phyloP scores from a whole-genome alignment of 2,329 filamentous ascomycete genomes.

The Alternaria rosae region DNA sequence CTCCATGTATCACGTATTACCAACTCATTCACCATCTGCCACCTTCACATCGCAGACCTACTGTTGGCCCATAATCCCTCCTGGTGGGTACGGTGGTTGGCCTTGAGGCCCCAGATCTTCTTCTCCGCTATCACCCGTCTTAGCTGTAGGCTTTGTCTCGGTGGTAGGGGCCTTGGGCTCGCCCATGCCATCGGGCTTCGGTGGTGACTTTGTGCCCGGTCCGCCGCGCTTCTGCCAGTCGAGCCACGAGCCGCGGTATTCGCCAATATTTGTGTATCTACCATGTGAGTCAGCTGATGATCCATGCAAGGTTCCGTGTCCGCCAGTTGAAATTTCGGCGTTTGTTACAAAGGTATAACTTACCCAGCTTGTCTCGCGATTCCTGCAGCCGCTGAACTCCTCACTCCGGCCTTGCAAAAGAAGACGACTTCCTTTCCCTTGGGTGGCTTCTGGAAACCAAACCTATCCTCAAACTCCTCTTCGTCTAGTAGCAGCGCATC shows the following conservation, averaged over 20 bases:
- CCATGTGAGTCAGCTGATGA: not conserved
- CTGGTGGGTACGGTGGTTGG: constrained; percentile 5
- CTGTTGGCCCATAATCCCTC: constrained; percentile 4
- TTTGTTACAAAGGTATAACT: constrained; percentile 30
- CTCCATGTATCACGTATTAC: fast-evolving
- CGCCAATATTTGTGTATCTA: constrained; percentile 70
- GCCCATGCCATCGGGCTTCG: constrained; percentile 24
- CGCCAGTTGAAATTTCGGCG: not conserved
- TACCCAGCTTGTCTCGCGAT: constrained; percentile 82
- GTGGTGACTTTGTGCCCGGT: constrained; percentile 42
- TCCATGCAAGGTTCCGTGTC: not conserved
- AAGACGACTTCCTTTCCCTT: constrained; percentile 63
- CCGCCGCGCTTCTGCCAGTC: constrained; percentile 84
- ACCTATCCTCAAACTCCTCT: constrained; percentile 83
- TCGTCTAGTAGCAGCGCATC: constrained; percentile 79
- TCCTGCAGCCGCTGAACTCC: constrained; percentile 77
- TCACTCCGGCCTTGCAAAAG: constrained; percentile 91
- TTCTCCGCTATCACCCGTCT: constrained; percentile 23
- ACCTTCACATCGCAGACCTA: not conserved
- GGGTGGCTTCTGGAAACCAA: constrained; percentile 67
- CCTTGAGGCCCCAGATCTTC: constrained; percentile 22
- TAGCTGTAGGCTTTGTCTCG: constrained; percentile 20
- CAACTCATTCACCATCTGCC: not conserved
- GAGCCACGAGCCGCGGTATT: constrained; percentile 78
- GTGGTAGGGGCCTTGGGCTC: constrained; percentile 23